Evolutionary conservation across 371 early-diverging fungal species (phyloP), one percentile per base, ranked within the genome.

Genomic region (Lichtheimia hyalospora): DNA sequence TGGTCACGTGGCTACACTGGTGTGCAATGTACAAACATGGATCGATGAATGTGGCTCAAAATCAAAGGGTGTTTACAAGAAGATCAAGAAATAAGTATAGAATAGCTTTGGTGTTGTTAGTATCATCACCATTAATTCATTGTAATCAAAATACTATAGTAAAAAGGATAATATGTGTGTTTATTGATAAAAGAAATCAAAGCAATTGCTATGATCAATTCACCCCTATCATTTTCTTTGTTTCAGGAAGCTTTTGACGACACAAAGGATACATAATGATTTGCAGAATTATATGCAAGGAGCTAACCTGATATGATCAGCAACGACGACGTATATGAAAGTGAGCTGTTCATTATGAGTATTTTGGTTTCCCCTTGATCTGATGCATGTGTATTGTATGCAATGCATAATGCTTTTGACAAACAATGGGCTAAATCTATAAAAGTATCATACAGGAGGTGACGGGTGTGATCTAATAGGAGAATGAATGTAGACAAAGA

Each of bases 1-100:
- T 51, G 79, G 79, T 27, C 66, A 72, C 21, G 49, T 54, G 23
- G 52, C 57, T 4, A 52, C 50, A 6, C 56, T 63, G 57, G 18
- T 28, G 27, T 63, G 63, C 21, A 40, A 68, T 23, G 68, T 68
- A 3, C 39, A 60, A 23, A 43, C 49, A 24, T 68, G 68, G 68
- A 50, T 63, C 48, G 63, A 63, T 8, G 21, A 51, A 5, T 54
- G 61, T 25, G 46, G 44, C 3, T 54, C 57, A 1, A 40, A 52
- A 15, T 25, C 48, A 20, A 62, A 54, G 23, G 48, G 51, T 12
- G 42, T 43, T 16, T 53, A 53, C 49, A 62, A 62, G 49, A 42
- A 28, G 4, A 21, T 52, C 12, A 23, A 53, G 25, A 16, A 18
- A 34, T 27, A 27, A 2, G 5, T 6, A 27, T 53, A 14, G 8